These are phyloP conservation scores for Puccinia coronata DNA, from an alignment of 1,284 basidiomycete genomes.

Conservation along the genomic window DNA sequence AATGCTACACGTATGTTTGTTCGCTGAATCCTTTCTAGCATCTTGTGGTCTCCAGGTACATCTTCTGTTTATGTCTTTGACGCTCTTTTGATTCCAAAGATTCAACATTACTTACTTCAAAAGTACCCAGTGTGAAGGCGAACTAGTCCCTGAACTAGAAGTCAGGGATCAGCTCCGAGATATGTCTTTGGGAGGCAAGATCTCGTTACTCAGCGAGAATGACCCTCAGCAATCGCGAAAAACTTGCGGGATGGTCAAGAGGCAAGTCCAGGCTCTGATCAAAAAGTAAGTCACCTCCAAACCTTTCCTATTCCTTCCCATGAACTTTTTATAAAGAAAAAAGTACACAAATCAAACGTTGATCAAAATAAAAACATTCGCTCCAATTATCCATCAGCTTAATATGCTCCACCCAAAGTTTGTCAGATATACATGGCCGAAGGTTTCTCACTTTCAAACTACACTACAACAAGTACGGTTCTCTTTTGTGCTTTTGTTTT, in stretches of 20 bases:
- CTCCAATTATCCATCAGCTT: slow-evolving; percentile 2
- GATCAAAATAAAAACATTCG: background rate
- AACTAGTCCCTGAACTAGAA: slow-evolving; percentile 42
- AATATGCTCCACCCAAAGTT: slow-evolving; percentile 48
- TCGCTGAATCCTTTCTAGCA: too few relatives aligned
- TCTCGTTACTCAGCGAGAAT: background rate
- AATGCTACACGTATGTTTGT: slow-evolving; percentile 42
- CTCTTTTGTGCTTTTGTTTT: too few relatives aligned
- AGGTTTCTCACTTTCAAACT: slow-evolving; percentile 47
- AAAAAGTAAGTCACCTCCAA: slow-evolving; percentile 20
- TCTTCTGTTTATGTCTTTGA: too few relatives aligned
- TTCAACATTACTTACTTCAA: slow-evolving; percentile 39
- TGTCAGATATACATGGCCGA: slow-evolving; percentile 39
- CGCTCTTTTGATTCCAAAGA: too few relatives aligned
- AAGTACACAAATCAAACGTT: background rate
- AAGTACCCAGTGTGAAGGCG: background rate
- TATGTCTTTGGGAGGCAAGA: slow-evolving; percentile 38
- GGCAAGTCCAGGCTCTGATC: slow-evolving; percentile 44
- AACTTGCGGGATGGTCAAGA: slow-evolving; percentile 45
- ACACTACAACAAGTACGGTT: slow-evolving; percentile 48
- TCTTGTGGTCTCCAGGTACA: too few relatives aligned
- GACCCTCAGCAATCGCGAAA: slow-evolving; percentile 14
- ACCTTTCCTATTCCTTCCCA: background rate
- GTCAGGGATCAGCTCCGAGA: slow-evolving; percentile 44
- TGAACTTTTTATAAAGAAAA: too few relatives aligned